Percentiles rank a stretch among this genome's conserved stretches.
phyloP scores from a whole-genome alignment of 345 rosid species.

The Balakata baccata region DNA sequence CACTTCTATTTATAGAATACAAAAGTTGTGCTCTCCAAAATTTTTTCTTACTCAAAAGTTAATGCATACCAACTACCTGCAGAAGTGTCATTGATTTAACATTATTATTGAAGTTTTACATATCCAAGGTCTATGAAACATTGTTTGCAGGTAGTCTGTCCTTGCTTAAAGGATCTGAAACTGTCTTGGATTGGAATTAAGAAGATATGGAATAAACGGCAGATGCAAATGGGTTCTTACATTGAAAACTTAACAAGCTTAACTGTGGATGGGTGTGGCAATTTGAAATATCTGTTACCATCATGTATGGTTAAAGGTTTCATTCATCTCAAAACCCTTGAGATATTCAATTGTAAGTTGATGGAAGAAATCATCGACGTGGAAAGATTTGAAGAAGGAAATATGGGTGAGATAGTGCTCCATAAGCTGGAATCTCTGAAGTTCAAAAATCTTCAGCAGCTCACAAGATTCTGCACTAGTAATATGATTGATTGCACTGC shows the following conservation, averaged over 20 bases:
- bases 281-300: conserved; percentile 11
- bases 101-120: not conserved
- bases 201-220: not conserved
- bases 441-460: conserved; percentile 9
- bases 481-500: not conserved
- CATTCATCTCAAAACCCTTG: conserved; percentile 1
- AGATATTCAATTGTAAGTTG: not conserved
- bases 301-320: conserved; percentile 5
- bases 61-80: too few relatives aligned
- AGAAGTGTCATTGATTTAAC: too few relatives aligned
- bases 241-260: conserved; percentile 1
- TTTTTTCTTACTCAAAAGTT: too few relatives aligned
- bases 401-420: not conserved
- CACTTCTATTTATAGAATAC: too few relatives aligned
- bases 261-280: not conserved
- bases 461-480: not conserved
- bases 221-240: not conserved
- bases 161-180: conserved; percentile 3
- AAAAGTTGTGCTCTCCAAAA: too few relatives aligned
- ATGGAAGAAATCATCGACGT: conserved; percentile 10
- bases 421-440: not conserved
- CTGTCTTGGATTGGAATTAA: not conserved
- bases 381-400: not conserved
- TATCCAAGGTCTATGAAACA: not conserved
- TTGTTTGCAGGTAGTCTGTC: conserved; percentile 11